Percentiles rank a stretch among this genome's conserved stretches.
Evolutionary conservation across 108 stramenopile genomes (phyloP).

Genomic region (Halocafeteria seosinensis): DNA sequence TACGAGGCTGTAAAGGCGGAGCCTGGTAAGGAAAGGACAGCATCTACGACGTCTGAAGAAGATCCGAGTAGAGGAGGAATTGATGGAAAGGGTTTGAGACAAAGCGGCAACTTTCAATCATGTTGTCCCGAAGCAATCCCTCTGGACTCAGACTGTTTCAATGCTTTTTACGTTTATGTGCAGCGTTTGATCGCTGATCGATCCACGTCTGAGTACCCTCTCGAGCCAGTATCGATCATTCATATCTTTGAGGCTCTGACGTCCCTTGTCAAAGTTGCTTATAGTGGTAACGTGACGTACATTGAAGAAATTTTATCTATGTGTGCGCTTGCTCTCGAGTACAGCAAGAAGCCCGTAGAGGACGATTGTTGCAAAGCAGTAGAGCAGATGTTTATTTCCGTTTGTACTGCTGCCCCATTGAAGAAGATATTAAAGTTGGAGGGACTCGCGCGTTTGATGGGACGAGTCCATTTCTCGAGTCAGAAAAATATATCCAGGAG

Average conservation of each 20-base stretch:
- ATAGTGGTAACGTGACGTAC: background rate
- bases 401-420: background rate
- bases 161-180: slow-evolving; percentile 73
- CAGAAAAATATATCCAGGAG: too few relatives aligned
- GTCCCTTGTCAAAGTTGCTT: background rate
- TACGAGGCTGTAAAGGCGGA: slow-evolving; percentile 76
- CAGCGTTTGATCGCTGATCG: slow-evolving; percentile 62
- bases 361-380: background rate
- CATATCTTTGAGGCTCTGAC: background rate
- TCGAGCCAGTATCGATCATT: background rate
- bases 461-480: too few relatives aligned
- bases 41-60: background rate
- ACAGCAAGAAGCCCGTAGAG: background rate
- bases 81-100: background rate
- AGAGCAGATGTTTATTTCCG: background rate
- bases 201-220: background rate
- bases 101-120: background rate
- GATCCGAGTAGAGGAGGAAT: slow-evolving; percentile 28
- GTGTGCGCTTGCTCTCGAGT: background rate
- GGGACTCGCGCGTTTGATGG: too few relatives aligned
- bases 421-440: too few relatives aligned
- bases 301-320: background rate
- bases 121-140: background rate
- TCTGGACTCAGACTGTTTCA: slow-evolving; percentile 57
- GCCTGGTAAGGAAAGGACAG: slow-evolving; percentile 28